Evolutionary conservation across 2,329 filamentous ascomycete genomes (phyloP), one percentile per base, ranked within the genome.

Genomic region (Davidsoniella eucalypti): DNA sequence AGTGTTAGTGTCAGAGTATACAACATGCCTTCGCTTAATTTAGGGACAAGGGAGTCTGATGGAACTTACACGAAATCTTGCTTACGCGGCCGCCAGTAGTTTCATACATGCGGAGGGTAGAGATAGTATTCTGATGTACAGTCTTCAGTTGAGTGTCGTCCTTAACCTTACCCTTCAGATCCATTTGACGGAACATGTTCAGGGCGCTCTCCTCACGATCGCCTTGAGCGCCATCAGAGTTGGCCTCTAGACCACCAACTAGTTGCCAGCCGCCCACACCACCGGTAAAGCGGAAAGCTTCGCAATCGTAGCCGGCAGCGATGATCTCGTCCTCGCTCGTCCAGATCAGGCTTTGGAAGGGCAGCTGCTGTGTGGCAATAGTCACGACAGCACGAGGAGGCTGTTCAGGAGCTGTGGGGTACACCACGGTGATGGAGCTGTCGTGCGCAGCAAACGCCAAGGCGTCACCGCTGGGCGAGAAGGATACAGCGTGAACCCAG

Each of bases 101-200:
- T 59, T 87, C 78, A 62, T 82, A 95, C 17, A 78, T 72, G 41
- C 92, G 78, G 47, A 98, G 70, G 2, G 80, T 94, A 61, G 78
- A 87, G 61, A 98, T 85, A 23, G 88, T 94, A 68, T 98, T 98
- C 64, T 98, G 92, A 67, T 98, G 92, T 44, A 92, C 79, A 9
- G 92, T 96, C 69, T 87, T 92, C 58, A 98, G 73, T 69, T 94
- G 85, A 3, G 88, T 95, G 63, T 96, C 88, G 60, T 94, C 87
- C 62, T 86, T 86, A 51, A 73, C 70, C 67, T 94, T 94, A 55
- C 92, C 92, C 73, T 92, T 94, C 56, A 98, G 73, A 66, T 98
- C 92, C 92, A 98, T 96, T 70, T 95, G 88, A 60, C 80, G 79
- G 70, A 98, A 98, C 87, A 96, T 94, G 67, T 96, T 94, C 64